Conservation (phyloP, 2,329 filamentous ascomycete species). For the Xenosphaeropsis pyriputrescens region DNA sequence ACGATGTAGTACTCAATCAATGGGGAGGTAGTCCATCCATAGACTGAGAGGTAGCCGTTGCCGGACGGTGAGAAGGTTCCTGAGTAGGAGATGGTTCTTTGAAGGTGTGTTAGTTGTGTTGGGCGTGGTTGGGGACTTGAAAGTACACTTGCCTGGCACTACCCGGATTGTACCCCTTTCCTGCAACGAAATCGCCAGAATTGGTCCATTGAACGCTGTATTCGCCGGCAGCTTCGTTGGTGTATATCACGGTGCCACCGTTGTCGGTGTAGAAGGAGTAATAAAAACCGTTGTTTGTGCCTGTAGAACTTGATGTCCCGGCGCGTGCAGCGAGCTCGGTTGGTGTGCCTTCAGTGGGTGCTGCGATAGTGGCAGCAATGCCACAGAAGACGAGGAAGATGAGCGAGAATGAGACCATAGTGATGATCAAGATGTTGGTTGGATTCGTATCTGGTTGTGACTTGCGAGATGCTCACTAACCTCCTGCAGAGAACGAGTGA, state of each 20-base stretch:
- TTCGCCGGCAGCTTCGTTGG: conserved; percentile 31
- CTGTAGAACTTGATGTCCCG: conserved; percentile 29
- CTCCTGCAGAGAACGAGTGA: too few relatives aligned
- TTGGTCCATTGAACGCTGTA: conserved; percentile 32
- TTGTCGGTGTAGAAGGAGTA: conserved; percentile 44
- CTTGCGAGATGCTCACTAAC: too few relatives aligned
- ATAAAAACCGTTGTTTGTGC: conserved; percentile 41
- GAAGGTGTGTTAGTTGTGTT: background rate
- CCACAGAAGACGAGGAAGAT: background rate
- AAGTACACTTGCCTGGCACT: conserved; percentile 1
- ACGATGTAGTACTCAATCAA: conserved; percentile 44
- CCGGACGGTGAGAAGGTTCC: conserved; percentile 22
- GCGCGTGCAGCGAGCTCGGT: conserved; percentile 2
- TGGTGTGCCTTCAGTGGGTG: conserved; percentile 1
- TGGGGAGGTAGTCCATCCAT: conserved; percentile 36
- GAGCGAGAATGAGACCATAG: too few relatives aligned
- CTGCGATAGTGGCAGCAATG: conserved; percentile 4
- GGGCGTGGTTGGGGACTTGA: too few relatives aligned
- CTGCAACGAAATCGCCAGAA: conserved; percentile 28
- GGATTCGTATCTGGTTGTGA: too few relatives aligned
- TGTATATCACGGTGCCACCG: conserved; percentile 31
- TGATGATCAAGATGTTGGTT: too few relatives aligned
- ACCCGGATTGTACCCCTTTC: conserved; percentile 29
- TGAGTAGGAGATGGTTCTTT: conserved; percentile 24
- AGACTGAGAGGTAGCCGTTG: conserved; percentile 33